These are phyloP conservation scores for Phytopythium mirpurense DNA, from an alignment of 352 stramenopile species.

Conservation along the genomic window DNA sequence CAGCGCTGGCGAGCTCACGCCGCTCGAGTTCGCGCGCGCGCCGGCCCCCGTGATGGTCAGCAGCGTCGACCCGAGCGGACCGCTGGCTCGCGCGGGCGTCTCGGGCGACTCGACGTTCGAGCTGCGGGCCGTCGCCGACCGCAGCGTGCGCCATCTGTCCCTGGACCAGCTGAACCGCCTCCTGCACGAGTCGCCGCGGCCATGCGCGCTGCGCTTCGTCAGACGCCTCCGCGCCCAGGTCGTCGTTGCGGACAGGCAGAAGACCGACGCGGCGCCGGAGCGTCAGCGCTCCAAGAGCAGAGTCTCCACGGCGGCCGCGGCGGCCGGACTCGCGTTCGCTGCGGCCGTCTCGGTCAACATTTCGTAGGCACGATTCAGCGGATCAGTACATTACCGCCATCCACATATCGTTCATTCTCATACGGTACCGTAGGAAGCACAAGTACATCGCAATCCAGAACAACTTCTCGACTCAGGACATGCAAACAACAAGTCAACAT, in stretches of 20 bases:
- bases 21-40: conserved; percentile 48
- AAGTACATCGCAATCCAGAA: too few species aligned
- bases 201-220: conserved; percentile 55
- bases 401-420: too few species aligned
- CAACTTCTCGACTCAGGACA: too few species aligned
- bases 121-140: conserved; percentile 48
- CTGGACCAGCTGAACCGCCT: conserved; percentile 63
- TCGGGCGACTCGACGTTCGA: conserved; percentile 42
- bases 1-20: conserved; percentile 22
- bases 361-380: background rate
- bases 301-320: conserved; percentile 11
- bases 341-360: conserved; percentile 23
- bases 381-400: too few species aligned
- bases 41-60: conserved; percentile 44
- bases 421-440: too few species aligned
- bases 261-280: conserved; percentile 36
- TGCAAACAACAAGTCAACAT: too few species aligned
- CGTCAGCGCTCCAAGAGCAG: conserved; percentile 20
- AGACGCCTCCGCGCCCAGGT: conserved; percentile 15
- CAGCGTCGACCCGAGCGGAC: conserved; percentile 41
- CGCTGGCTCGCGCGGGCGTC: conserved; percentile 44
- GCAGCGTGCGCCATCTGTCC: conserved; percentile 49
- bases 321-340: conserved; percentile 25
- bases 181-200: conserved; percentile 49
- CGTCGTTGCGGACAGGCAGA: background rate